These are phyloP conservation scores for Plenodomus biglobosus DNA, from an alignment of 2,329 filamentous ascomycete species.

Conservation along the genomic window DNA sequence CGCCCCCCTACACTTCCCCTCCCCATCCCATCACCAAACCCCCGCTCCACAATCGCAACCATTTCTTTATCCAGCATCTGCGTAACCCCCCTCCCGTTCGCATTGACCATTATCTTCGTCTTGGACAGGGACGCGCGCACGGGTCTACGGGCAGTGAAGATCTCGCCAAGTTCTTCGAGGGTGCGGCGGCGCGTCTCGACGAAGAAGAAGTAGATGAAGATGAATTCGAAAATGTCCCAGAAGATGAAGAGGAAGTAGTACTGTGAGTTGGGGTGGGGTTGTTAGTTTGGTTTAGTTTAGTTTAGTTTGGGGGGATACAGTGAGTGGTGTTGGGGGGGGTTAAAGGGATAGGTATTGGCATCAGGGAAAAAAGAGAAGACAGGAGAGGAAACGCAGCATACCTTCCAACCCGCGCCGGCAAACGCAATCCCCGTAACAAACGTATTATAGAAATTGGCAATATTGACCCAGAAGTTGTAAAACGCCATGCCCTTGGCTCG, in stretches of 20 bases:
- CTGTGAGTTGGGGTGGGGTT: slow-evolving; percentile 4
- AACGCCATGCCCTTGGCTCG: slow-evolving; percentile 54
- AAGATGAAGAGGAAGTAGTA: slow-evolving; percentile 48
- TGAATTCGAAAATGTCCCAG: slow-evolving; percentile 48
- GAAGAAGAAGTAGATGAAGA: slow-evolving; percentile 44
- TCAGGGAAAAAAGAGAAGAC: neutral
- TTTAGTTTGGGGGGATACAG: neutral
- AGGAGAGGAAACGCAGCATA: slow-evolving; percentile 18
- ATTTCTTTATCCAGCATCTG: slow-evolving; percentile 37
- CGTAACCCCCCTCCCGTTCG: slow-evolving; percentile 30
- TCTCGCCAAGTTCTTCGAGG: slow-evolving; percentile 50
- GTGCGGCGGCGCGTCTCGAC: slow-evolving; percentile 45
- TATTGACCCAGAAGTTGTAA: slow-evolving; percentile 51
- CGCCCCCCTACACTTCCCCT: neutral
- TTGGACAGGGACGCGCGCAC: slow-evolving; percentile 41
- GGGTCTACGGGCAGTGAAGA: slow-evolving; percentile 47
- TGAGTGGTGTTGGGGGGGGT: neutral
- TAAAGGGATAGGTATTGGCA: neutral
- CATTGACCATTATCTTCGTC: slow-evolving; percentile 37
- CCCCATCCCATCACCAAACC: slow-evolving; percentile 3
- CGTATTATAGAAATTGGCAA: slow-evolving; percentile 51
- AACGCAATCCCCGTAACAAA: slow-evolving; percentile 50
- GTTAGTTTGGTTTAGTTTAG: neutral
- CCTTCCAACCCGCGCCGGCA: slow-evolving; percentile 42
- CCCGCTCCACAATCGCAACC: slow-evolving; percentile 4